A percentile compares a stretch with the other conserved stretches of the same genome.
Conservation (phyloP, 2,329 filamentous ascomycete species). For the Aurifilum marmelostoma region DNA sequence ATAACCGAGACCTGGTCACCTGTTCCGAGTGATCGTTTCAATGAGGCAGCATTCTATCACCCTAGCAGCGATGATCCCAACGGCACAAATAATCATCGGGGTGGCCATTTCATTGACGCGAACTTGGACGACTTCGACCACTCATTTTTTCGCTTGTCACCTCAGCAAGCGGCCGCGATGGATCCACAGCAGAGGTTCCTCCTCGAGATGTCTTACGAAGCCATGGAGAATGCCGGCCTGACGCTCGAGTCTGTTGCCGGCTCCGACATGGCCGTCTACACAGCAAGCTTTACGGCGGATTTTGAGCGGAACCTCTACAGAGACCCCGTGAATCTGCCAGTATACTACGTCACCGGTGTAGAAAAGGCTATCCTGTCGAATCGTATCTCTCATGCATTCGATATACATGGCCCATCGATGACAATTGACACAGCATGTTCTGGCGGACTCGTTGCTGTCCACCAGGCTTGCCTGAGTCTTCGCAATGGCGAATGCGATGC, state of each 20-base stretch:
- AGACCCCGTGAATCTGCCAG: constrained; percentile 29
- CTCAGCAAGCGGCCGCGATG: constrained; percentile 65
- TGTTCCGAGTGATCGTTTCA: neutral
- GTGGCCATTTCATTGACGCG: constrained; percentile 7
- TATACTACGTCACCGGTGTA: constrained; percentile 41
- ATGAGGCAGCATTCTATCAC: constrained; percentile 17
- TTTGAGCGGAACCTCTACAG: constrained; percentile 33
- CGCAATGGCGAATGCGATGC: neutral
- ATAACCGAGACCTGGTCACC: neutral
- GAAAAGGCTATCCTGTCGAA: constrained; percentile 43
- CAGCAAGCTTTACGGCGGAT: constrained; percentile 38
- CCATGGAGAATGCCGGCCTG: constrained; percentile 54
- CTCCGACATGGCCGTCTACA: constrained; percentile 37
- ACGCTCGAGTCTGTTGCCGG: constrained; percentile 32
- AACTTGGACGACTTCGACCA: constrained; percentile 9
- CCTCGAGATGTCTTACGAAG: constrained; percentile 66
- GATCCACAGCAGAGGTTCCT: constrained; percentile 70
- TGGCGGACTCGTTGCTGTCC: constrained; percentile 41
- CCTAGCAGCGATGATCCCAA: neutral
- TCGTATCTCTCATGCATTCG: constrained; percentile 45
- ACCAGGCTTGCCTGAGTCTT: constrained; percentile 9
- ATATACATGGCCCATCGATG: constrained; percentile 46
- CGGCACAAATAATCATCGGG: constrained; percentile 10
- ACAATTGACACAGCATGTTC: constrained; percentile 53
- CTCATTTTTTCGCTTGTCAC: constrained; percentile 70